These are phyloP conservation scores for Xylaria nigripes DNA, from an alignment of 495 filamentous ascomycete genomes.

Conservation along the genomic window DNA sequence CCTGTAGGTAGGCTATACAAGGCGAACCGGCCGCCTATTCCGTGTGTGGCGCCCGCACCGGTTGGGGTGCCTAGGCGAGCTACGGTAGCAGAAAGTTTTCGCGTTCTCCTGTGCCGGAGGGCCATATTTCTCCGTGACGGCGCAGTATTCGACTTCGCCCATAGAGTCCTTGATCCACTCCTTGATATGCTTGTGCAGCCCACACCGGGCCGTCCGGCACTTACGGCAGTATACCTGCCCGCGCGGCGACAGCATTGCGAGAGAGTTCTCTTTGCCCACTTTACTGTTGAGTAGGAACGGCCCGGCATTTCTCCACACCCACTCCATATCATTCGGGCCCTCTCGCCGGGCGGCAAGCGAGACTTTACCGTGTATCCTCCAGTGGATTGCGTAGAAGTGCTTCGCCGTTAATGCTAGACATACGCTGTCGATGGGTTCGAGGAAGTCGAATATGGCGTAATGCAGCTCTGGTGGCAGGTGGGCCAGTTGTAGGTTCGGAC, in stretches of 20 bases:
- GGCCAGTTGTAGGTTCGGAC: constrained; percentile 28
- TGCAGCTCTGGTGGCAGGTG: constrained; percentile 53
- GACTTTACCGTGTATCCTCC: constrained; percentile 41
- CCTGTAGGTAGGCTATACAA: constrained; percentile 8
- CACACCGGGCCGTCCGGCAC: constrained; percentile 44
- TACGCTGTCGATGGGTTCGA: constrained; percentile 48
- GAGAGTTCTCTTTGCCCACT: constrained; percentile 25
- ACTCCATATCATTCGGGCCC: constrained; percentile 49
- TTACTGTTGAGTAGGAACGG: constrained; percentile 18
- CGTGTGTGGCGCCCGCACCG: constrained; percentile 43
- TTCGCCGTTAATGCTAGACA: constrained; percentile 45
- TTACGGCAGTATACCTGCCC: constrained; percentile 44
- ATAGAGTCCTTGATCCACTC: constrained; percentile 46
- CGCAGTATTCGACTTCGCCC: constrained; percentile 44
- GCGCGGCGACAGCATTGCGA: constrained; percentile 33
- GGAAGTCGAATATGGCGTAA: constrained; percentile 43
- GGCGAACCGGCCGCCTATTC: constrained; percentile 20
- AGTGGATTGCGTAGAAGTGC: constrained; percentile 45
- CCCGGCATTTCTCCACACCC: constrained; percentile 44
- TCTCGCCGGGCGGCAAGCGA: constrained; percentile 38
- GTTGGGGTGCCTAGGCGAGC: constrained; percentile 38
- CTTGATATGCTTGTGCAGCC: constrained; percentile 46
- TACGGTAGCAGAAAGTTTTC: constrained; percentile 38
- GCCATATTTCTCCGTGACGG: constrained; percentile 43
- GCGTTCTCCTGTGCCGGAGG: constrained; percentile 28